phyloP scores from a whole-genome alignment of 2,329 filamentous ascomycete genomes.

The Aspergillus sp. region DNA sequence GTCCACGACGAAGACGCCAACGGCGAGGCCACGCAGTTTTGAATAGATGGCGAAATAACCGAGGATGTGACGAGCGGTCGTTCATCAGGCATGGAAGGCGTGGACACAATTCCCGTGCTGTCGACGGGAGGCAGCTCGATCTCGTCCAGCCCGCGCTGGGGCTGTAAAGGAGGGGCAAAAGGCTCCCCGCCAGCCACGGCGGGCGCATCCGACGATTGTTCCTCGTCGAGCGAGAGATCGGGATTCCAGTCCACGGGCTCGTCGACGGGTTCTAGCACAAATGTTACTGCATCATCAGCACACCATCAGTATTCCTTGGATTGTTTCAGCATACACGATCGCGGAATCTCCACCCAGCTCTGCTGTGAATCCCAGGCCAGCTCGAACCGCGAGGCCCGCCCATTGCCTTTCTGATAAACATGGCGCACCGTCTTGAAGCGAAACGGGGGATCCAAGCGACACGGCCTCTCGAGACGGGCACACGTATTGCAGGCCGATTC shows the following conservation, averaged over 20 bases:
- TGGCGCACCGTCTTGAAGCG: conserved; percentile 29
- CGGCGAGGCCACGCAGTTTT: conserved; percentile 7
- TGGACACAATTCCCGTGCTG: neutral
- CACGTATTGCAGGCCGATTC: conserved; percentile 26
- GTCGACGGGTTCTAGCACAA: conserved; percentile 19
- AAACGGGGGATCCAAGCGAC: conserved; percentile 29
- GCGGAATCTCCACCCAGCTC: conserved; percentile 27
- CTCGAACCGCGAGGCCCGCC: conserved; percentile 20
- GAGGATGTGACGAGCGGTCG: conserved; percentile 5
- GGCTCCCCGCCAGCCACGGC: neutral
- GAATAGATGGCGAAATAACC: conserved; percentile 7
- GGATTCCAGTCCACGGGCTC: conserved; percentile 7
- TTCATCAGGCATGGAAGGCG: conserved; percentile 4
- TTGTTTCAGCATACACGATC: conserved; percentile 14
- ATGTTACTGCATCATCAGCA: conserved; percentile 17
- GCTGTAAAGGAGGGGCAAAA: neutral
- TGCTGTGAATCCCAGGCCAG: conserved; percentile 26
- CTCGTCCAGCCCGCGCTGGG: neutral
- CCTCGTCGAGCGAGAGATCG: conserved; percentile 1
- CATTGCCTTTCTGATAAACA: conserved; percentile 28
- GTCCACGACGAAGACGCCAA: conserved; percentile 11
- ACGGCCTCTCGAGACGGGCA: conserved; percentile 20
- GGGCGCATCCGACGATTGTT: neutral
- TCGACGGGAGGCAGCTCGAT: neutral
- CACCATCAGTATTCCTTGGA: neutral